Conservation (phyloP, 2,329 filamentous ascomycete species). For the Sclerotinia spermophila region DNA sequence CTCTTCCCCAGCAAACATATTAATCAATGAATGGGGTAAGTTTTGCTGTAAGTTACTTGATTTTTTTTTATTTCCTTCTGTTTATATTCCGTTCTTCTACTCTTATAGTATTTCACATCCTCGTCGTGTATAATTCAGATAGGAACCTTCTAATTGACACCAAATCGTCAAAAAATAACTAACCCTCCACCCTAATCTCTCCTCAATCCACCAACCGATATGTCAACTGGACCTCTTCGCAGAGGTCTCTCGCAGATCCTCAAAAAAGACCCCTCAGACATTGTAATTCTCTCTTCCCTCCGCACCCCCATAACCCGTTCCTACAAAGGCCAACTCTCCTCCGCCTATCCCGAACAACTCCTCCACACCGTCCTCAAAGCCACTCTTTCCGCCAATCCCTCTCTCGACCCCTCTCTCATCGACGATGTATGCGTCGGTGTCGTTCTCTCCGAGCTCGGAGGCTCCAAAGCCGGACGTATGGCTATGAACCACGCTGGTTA, state of each 20-base stretch:
- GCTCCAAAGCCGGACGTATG: slow-evolving; percentile 87
- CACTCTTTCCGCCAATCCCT: slow-evolving; percentile 68
- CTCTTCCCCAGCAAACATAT: not conserved
- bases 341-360: slow-evolving; percentile 87
- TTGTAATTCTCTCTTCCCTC: slow-evolving; percentile 85
- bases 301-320: slow-evolving; percentile 83
- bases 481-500: slow-evolving; percentile 81
- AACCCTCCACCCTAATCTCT: slow-evolving; percentile 1
- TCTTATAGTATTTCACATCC: not conserved
- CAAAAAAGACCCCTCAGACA: slow-evolving; percentile 72
- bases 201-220: not conserved
- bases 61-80: not conserved
- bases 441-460: slow-evolving; percentile 86
- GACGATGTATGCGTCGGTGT: slow-evolving; percentile 85
- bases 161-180: not conserved
- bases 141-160: not conserved
- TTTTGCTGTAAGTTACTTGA: not conserved
- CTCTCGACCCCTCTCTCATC: slow-evolving; percentile 64
- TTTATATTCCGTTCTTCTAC: not conserved
- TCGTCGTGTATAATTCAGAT: not conserved
- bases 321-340: slow-evolving; percentile 78
- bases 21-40: slow-evolving; percentile 7
- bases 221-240: slow-evolving; percentile 42
- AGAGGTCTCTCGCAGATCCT: slow-evolving; percentile 74
- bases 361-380: slow-evolving; percentile 64